Conservation (phyloP, 169 alveolate genomes). For the Plasmodium fragile region DNA sequence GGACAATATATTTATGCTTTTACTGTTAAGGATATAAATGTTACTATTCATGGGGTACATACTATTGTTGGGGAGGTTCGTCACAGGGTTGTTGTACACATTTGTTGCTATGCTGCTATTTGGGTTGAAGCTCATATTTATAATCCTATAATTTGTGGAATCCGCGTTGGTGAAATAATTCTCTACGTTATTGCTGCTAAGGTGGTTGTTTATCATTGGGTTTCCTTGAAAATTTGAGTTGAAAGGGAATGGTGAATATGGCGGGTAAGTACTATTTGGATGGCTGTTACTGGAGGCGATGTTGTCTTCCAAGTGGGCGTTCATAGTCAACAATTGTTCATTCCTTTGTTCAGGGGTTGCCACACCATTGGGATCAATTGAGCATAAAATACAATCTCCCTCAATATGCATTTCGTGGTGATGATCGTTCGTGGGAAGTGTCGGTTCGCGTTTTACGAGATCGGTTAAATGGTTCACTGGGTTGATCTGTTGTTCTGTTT, state of each 20-base stretch:
- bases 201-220: not conserved
- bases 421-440: not conserved
- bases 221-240: slow-evolving; percentile 5
- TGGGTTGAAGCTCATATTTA: not conserved
- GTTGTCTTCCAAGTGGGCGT: not conserved
- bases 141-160: not conserved
- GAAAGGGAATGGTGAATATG: not conserved
- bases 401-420: not conserved
- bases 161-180: not conserved
- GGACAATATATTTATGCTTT: not conserved
- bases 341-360: not conserved
- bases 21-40: not conserved
- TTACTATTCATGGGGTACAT: not conserved
- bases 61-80: not conserved
- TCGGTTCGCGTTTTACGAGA: not conserved
- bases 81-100: not conserved
- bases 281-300: not conserved
- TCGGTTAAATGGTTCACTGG: not conserved
- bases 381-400: not conserved
- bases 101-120: not conserved
- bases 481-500: not conserved
- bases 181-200: not conserved
- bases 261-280: not conserved
- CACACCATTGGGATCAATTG: not conserved
- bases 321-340: not conserved